Evolutionary conservation across 805 yeast genomes (phyloP).

Genomic region (Ogataea nitratoaversa): DNA sequence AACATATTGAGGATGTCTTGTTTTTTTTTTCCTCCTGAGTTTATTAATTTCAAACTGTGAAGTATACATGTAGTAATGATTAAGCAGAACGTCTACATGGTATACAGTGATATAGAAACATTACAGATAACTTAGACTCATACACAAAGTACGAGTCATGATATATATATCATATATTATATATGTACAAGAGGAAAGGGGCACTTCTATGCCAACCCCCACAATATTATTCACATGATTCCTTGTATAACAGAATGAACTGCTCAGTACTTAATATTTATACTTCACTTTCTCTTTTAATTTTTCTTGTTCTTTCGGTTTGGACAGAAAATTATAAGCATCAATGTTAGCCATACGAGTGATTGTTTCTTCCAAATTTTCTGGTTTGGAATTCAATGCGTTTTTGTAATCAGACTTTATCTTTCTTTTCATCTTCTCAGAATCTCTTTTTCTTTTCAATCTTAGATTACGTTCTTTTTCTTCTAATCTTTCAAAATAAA

Average conservation of each 20-base stretch:
- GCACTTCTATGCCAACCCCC: neutral
- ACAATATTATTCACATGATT: neutral
- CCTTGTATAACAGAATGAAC: neutral
- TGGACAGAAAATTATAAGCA: constrained; percentile 22
- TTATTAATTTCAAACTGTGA: no score
- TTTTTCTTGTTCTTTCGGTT: constrained; percentile 25
- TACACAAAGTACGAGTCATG: no score
- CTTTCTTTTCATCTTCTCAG: constrained; percentile 21
- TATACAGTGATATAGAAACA: no score
- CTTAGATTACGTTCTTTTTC: constrained; percentile 30
- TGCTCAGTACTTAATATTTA: constrained; percentile 6
- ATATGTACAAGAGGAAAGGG: neutral
- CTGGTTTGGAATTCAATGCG: constrained; percentile 21
- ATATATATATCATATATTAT: no score
- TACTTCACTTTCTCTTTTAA: constrained; percentile 19
- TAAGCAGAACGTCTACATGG: no score
- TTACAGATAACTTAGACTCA: neutral
- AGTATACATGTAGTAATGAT: no score
- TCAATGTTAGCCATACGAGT: constrained; percentile 25
- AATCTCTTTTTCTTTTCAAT: constrained; percentile 22
- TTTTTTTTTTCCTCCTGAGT: no score
- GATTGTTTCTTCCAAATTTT: constrained; percentile 19
- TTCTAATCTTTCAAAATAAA: constrained; percentile 29
- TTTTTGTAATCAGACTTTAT: constrained; percentile 21
- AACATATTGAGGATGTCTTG: no score